Evolutionary conservation across 2,329 filamentous ascomycete genomes (phyloP), one percentile per base, ranked within the genome.

Genomic region (Sclerotinia spermophila): DNA sequence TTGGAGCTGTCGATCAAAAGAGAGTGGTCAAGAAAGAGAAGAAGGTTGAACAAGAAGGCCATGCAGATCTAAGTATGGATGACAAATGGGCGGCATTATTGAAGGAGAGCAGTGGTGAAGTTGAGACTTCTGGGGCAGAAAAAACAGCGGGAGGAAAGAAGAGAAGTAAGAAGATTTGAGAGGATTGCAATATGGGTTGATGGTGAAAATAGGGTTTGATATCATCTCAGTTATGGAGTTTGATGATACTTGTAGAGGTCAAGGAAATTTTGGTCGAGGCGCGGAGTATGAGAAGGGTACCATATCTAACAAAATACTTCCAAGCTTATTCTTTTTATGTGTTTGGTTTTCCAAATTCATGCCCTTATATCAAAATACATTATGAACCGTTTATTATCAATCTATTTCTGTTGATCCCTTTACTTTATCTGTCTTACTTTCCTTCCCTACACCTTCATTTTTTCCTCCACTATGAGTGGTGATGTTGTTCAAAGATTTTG

Each of bases 1-100:
- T 95, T 72, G 92, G 89, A 66, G 84, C 84, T 75, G 85, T 85
- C 44, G 92, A 95, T 76, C 86, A 89, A 51, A 86, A 86, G 79
- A 84, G 85, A 70, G 84, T 84, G n/a, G 81, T 80, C 2, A 71
- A 72, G 19, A 71, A 72, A 42, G 72, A 67, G 27, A 71, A 71
- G 10, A 72, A 70, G 68, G 59, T n/a, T 48, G 68, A 72, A 27
- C 61, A 72, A n/a, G 72, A 72, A 51, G 72, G 60, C 15, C 70
- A 69, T 7, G 72, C 64, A 42, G 62, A 48, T 40, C 69, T 72
- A 62, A 75, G 65, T 71, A 78, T 77, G 76, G 77, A 77, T 70
- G 77, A 76, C 19, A 77, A 78, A 70, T 78, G 74, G 77, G 75
- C 74, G 15, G 76, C 74, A 70, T 67, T 78, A 27, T 73, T 79